Percentiles rank a stretch among this genome's conserved stretches.
Evolutionary conservation across 345 rosid species (phyloP).

Genomic region (Brassica juncea): DNA sequence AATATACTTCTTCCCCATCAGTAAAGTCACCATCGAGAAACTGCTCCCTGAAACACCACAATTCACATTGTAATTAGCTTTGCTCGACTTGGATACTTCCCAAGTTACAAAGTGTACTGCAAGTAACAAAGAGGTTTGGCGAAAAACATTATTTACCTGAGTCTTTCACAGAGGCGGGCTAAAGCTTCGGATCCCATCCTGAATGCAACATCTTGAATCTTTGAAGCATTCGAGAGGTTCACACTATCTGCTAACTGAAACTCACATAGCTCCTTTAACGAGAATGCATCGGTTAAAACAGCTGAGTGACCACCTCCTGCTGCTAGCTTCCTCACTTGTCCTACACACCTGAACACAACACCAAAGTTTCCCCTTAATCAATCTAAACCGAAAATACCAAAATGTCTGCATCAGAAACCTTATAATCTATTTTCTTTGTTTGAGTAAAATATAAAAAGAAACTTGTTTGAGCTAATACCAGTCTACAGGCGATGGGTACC

Average conservation of each 20-base stretch:
- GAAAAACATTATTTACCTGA: slow-evolving; percentile 51
- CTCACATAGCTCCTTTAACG: slow-evolving; percentile 90
- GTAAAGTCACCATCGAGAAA: slow-evolving; percentile 46
- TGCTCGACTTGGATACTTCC: slow-evolving; percentile 12
- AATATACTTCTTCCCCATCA: slow-evolving; percentile 47
- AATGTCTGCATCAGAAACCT: background rate
- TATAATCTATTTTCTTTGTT: too few species aligned
- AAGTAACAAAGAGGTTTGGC: background rate
- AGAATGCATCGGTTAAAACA: slow-evolving; percentile 91
- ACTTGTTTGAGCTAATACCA: slow-evolving; percentile 54
- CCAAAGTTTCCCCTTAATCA: slow-evolving; percentile 10
- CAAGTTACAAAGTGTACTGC: background rate
- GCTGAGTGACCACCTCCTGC: slow-evolving; percentile 99
- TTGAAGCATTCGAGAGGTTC: slow-evolving; percentile 67
- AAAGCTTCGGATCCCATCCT: slow-evolving; percentile 85
- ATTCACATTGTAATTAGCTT: slow-evolving; percentile 19
- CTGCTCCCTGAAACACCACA: slow-evolving; percentile 66
- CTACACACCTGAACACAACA: slow-evolving; percentile 71
- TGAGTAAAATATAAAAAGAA: too few species aligned
- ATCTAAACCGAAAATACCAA: background rate
- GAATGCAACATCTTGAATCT: slow-evolving; percentile 78
- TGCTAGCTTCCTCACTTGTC: slow-evolving; percentile 87
- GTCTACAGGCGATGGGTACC: slow-evolving; percentile 97
- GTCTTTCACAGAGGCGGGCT: slow-evolving; percentile 90
- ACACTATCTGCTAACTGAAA: slow-evolving; percentile 80